phyloP scores from a whole-genome alignment of 805 yeast genomes.

The Candida sithepensis region DNA sequence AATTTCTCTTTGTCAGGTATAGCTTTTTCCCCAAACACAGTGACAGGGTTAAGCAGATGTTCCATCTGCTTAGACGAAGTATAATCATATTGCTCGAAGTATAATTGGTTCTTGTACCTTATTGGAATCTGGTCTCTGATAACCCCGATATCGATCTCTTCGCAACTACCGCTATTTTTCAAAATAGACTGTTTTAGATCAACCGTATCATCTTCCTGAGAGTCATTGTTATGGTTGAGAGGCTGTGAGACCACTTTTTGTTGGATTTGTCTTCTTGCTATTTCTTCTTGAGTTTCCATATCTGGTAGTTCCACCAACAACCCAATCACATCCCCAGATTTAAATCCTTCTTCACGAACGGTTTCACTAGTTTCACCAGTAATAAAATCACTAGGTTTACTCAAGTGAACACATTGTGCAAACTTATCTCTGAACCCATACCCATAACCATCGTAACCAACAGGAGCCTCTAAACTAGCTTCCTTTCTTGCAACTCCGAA shows the following conservation, averaged over 20 bases:
- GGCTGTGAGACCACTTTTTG: slow-evolving; percentile 25
- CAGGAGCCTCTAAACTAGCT: slow-evolving; percentile 89
- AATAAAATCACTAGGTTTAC: slow-evolving; percentile 60
- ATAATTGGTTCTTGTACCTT: slow-evolving; percentile 69
- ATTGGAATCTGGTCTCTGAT: slow-evolving; percentile 86
- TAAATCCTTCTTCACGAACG: slow-evolving; percentile 30
- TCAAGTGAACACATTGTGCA: slow-evolving; percentile 73
- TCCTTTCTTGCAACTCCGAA: slow-evolving; percentile 83
- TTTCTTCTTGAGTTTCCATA: slow-evolving; percentile 39
- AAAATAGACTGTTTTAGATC: neutral
- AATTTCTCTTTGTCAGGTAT: slow-evolving; percentile 46
- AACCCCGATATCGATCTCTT: slow-evolving; percentile 37
- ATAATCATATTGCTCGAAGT: slow-evolving; percentile 84
- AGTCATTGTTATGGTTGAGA: neutral
- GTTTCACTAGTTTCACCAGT: slow-evolving; percentile 30
- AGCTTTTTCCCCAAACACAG: slow-evolving; percentile 66
- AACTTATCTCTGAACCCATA: slow-evolving; percentile 81
- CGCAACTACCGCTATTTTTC: neutral
- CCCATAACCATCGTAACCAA: slow-evolving; percentile 92
- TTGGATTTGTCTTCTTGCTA: slow-evolving; percentile 36
- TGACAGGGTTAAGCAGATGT: slow-evolving; percentile 68
- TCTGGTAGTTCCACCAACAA: slow-evolving; percentile 68
- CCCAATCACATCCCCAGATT: slow-evolving; percentile 81
- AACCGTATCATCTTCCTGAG: neutral
- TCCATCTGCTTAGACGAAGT: slow-evolving; percentile 66